phyloP scores from a whole-genome alignment of 2,329 filamentous ascomycete species.

The Pyricularia sp. region DNA sequence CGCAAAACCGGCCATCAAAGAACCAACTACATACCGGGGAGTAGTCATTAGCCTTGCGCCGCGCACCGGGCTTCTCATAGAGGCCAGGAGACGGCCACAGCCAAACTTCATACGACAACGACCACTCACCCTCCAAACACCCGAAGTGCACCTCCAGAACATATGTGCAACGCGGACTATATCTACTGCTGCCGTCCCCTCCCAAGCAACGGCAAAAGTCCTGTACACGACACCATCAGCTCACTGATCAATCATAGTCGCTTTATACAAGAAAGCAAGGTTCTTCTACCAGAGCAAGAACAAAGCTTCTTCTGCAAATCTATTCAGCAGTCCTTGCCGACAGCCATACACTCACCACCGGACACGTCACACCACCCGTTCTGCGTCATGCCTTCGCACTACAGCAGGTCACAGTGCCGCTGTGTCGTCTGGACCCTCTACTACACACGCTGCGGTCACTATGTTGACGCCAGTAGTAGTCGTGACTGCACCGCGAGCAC shows the following conservation, averaged over 20 bases:
- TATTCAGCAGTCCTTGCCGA: not conserved
- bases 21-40: conserved; percentile 1
- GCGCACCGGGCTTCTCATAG: not conserved
- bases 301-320: not conserved
- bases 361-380: not conserved
- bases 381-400: not conserved
- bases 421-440: not conserved
- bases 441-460: not conserved
- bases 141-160: not conserved
- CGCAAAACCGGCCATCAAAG: not conserved
- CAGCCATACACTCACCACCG: not conserved
- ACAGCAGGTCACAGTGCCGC: not conserved
- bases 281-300: not conserved
- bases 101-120: not conserved
- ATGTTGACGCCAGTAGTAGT: not conserved
- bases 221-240: not conserved
- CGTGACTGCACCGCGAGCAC: not conserved
- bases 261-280: not conserved
- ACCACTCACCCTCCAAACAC: not conserved
- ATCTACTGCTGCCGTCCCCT: not conserved
- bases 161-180: not conserved
- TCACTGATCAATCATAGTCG: not conserved
- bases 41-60: not conserved
- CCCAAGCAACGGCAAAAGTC: not conserved
- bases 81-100: not conserved